phyloP scores from a whole-genome alignment of 2,329 filamentous ascomycete species.

The Stagonosporopsis rhizophila region DNA sequence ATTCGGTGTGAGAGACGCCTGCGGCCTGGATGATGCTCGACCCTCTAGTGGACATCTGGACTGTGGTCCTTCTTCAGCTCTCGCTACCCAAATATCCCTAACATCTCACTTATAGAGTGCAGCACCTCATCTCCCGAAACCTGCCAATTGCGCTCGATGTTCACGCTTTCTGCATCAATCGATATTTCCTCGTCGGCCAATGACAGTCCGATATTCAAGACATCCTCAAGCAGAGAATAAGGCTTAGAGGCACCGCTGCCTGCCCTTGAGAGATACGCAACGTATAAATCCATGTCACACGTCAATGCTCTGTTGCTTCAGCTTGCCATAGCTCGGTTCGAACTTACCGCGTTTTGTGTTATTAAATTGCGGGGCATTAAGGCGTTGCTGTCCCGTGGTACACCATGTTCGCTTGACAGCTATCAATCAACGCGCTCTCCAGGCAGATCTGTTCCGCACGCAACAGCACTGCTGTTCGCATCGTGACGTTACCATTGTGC shows the following conservation, averaged over 20 bases:
- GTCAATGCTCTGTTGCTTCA: slow-evolving; percentile 1
- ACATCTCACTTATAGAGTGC: slow-evolving; percentile 8
- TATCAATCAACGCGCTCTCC: background rate
- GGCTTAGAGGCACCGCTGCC: background rate
- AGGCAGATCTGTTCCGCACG: background rate
- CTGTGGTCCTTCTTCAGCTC: slow-evolving; percentile 8
- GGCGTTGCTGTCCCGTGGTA: background rate
- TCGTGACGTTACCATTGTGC: background rate
- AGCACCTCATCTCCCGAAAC: slow-evolving; percentile 12
- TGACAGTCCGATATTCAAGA: background rate
- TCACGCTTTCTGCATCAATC: slow-evolving; percentile 4
- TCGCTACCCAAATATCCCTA: background rate
- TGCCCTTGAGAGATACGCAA: slow-evolving; percentile 1
- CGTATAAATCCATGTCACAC: background rate
- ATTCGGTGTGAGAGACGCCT: background rate
- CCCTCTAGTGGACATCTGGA: slow-evolving; percentile 5
- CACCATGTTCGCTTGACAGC: background rate
- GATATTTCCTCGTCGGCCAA: slow-evolving; percentile 11
- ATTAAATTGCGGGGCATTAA: slow-evolving; percentile 4
- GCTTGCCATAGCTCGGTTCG: background rate
- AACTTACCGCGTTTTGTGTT: slow-evolving; percentile 7
- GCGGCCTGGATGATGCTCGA: slow-evolving; percentile 13
- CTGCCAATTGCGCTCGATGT: slow-evolving; percentile 11
- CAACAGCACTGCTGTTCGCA: background rate
- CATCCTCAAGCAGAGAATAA: background rate